Evolutionary conservation across 345 rosid species (phyloP).

Genomic region (Pistacia vera): DNA sequence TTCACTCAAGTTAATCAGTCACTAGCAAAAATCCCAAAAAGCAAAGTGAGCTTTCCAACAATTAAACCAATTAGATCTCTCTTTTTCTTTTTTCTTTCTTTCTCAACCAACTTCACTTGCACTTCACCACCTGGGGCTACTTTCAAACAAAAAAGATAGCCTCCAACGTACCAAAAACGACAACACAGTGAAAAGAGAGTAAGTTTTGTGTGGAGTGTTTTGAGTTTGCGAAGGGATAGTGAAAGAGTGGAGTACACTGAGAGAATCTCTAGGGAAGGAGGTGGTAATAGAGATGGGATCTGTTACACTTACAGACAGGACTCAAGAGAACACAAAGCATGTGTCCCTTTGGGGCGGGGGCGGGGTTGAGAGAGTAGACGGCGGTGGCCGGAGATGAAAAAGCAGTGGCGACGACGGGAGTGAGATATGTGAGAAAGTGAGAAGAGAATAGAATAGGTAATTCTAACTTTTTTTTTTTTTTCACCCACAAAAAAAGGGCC

Average conservation of each 20-base stretch:
- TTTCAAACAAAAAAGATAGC: constrained; percentile 48
- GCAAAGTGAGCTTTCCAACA: constrained; percentile 21
- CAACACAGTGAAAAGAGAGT: constrained; percentile 7
- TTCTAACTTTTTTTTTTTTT: too few species aligned
- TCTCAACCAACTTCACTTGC: constrained; percentile 61
- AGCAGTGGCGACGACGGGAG: too few species aligned
- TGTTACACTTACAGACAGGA: constrained; percentile 8
- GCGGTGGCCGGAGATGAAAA: too few species aligned
- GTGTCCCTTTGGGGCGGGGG: constrained; percentile 19
- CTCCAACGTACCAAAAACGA: constrained; percentile 13
- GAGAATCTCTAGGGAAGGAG: constrained; percentile 33
- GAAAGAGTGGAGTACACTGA: constrained; percentile 20
- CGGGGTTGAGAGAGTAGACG: too few species aligned
- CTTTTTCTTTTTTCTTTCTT: neutral
- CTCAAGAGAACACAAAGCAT: constrained; percentile 27
- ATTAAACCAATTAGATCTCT: constrained; percentile 19
- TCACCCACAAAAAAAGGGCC: too few species aligned
- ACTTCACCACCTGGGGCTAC: constrained; percentile 38
- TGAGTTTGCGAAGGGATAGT: constrained; percentile 10
- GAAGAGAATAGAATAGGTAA: too few species aligned
- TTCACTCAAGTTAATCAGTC: constrained; percentile 21
- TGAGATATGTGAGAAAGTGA: too few species aligned
- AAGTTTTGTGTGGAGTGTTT: neutral
- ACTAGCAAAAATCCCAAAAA: constrained; percentile 32
- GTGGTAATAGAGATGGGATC: constrained; percentile 20